A percentile compares a stretch with the other conserved stretches of the same genome.
These are phyloP conservation scores for Pholiota conissans DNA, from an alignment of 768 basidiomycete genomes.

Conservation along the genomic window DNA sequence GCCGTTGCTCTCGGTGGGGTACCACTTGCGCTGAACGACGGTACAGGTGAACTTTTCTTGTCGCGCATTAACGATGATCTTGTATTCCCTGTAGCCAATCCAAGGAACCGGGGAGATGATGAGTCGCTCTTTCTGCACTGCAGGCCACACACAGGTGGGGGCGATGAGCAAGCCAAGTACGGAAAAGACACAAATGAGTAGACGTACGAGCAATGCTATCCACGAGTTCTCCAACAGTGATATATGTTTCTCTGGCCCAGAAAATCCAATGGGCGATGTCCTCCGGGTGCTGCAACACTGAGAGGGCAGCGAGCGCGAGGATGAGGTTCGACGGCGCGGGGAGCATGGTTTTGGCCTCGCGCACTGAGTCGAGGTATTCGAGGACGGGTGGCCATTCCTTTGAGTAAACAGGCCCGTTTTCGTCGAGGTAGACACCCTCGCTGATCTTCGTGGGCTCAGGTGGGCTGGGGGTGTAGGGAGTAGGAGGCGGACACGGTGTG, in stretches of 20 bases:
- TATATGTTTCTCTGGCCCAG: slow-evolving; percentile 54
- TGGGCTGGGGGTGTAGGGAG: slow-evolving; percentile 13
- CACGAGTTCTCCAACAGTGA: slow-evolving; percentile 50
- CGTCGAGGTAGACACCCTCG: slow-evolving; percentile 40
- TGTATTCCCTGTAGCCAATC: slow-evolving; percentile 42
- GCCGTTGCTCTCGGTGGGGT: slow-evolving; percentile 17
- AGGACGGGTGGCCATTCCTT: slow-evolving; percentile 49
- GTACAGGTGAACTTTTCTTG: slow-evolving; percentile 25
- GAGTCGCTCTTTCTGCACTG: slow-evolving; percentile 39
- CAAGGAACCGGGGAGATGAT: slow-evolving; percentile 42
- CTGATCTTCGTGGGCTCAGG: slow-evolving; percentile 28
- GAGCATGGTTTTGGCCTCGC: slow-evolving; percentile 38
- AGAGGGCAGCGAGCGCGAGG: slow-evolving; percentile 60
- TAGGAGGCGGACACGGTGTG: slow-evolving; percentile 22
- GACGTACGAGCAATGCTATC: slow-evolving; percentile 55
- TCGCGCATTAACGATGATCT: slow-evolving; percentile 14
- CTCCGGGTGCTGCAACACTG: slow-evolving; percentile 52
- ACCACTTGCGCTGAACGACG: slow-evolving; percentile 20
- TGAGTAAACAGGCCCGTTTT: slow-evolving; percentile 40
- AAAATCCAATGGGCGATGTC: slow-evolving; percentile 65
- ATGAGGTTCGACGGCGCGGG: slow-evolving; percentile 41
- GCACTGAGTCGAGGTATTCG: slow-evolving; percentile 43
- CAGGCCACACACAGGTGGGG: not conserved
- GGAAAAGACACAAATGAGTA: not conserved
- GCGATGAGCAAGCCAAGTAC: not conserved